Base-by-base conservation (phyloP, 768 basidiomycete genomes). In the Termitomyces sp. region DNA sequence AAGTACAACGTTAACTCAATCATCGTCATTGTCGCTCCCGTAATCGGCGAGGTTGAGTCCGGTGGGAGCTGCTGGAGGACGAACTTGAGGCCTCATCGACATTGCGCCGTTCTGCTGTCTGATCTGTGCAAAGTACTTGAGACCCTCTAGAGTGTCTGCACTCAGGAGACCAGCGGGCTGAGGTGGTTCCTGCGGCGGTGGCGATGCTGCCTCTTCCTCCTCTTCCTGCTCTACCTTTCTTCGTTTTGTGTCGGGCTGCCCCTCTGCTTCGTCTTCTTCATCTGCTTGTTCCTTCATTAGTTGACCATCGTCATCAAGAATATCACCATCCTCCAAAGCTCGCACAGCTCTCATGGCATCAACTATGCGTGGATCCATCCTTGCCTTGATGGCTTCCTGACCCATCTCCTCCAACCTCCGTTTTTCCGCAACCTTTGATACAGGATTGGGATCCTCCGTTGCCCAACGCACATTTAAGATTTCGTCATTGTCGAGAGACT, bases 381-480 rank as follows among this genome's bases (percentile, higher is more conserved):
- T 78, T 21, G 88, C 83, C 40, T 82, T 80, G 65, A 99, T 95
- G 3, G 90, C 94, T 56, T 90, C 85, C 60, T 88, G 84, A 0
- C 97, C 97, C 62, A 87, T 77, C 2, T 88, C 85, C 66, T 93
- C 89, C 28, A 99, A 68, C 12, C 94, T 77, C 9, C 81, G 77
- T 64, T 93, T 89, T 70, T 98, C 97, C 0, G 83, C 81, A 8
- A 88, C 84, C 63, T 94, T 95, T 59, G 88, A 85, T 0, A 83
- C 84, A 1, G 96, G 97, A 68, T 99, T 99, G 1, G 97, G 97
- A 68, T 99, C 97, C 66, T 97, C 96, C 0, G 96, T 98, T 35
- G 97, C 97, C 97, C 97, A 99, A 46, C 96, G 87, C 51, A 98
- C 94, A 70, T 99, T 99, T 57, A 98, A 80, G 58, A 98, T 94